Conservation (phyloP, 345 rosid genomes). For the Viola odorata region DNA sequence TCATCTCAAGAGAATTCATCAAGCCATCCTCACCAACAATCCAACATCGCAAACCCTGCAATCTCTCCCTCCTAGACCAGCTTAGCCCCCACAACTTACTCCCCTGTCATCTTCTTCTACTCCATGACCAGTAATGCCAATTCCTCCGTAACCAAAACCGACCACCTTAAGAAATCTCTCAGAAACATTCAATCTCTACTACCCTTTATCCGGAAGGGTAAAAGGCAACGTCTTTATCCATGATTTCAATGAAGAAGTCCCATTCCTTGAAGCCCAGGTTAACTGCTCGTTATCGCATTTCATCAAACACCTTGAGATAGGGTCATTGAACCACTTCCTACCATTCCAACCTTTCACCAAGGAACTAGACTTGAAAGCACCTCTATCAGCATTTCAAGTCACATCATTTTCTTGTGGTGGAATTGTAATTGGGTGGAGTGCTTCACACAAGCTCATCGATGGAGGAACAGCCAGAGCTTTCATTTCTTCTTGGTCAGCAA, state of each 20-base stretch:
- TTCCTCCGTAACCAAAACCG: background rate
- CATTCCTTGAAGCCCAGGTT: background rate
- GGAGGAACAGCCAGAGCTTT: conserved; percentile 1
- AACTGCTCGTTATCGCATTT: background rate
- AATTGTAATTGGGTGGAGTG: background rate
- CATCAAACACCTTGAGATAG: background rate
- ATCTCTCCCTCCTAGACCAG: conserved; percentile 4
- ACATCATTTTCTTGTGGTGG: conserved; percentile 19
- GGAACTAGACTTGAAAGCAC: conserved; percentile 1
- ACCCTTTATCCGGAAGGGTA: conserved; percentile 4
- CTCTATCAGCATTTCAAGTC: conserved; percentile 4
- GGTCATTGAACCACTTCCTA: conserved; percentile 5
- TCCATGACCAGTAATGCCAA: background rate
- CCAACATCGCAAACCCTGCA: background rate
- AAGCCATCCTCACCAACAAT: conserved; percentile 3
- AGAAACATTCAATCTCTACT: conserved; percentile 2
- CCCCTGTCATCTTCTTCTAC: conserved; percentile 7
- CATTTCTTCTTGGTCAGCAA: conserved; percentile 9
- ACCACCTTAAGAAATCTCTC: conserved; percentile 1
- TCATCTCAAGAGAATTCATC: conserved; percentile 9
- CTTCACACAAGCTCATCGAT: conserved; percentile 20
- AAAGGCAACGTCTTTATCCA: conserved; percentile 2
- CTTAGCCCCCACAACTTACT: conserved; percentile 9
- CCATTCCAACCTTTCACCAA: conserved; percentile 1
- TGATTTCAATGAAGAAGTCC: conserved; percentile 7